Conservation (phyloP, 129 eudicot genomes). For the Chrysanthemum makinoi region DNA sequence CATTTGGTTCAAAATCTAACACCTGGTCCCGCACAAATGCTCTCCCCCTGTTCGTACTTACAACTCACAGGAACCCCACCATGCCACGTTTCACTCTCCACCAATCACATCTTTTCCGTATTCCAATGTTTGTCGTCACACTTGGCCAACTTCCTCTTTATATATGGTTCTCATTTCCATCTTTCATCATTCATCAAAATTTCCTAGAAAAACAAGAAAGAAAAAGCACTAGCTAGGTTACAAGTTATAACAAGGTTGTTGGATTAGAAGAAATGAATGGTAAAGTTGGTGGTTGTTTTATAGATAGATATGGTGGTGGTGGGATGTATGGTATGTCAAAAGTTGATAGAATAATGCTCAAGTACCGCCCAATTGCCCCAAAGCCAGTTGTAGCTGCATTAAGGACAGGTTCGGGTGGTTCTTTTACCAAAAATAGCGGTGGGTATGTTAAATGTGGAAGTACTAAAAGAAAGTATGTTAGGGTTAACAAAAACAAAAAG, state of each 20-base stretch:
- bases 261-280: constrained; percentile 29
- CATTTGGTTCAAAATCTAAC: constrained; percentile 29
- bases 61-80: constrained; percentile 33
- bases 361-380: constrained; percentile 84
- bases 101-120: constrained; percentile 43
- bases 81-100: constrained; percentile 39
- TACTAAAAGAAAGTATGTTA: constrained; percentile 57
- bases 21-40: constrained; percentile 31
- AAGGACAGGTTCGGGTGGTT: constrained; percentile 15
- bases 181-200: background rate
- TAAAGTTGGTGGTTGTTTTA: constrained; percentile 75
- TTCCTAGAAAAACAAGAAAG: background rate
- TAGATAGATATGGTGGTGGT: constrained; percentile 43
- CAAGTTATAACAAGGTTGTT: background rate
- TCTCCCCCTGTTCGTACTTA: constrained; percentile 8
- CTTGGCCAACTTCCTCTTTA: constrained; percentile 37
- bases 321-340: constrained; percentile 43
- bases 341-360: constrained; percentile 68
- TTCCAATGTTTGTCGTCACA: constrained; percentile 31
- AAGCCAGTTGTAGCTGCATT: constrained; percentile 55
- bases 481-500: constrained; percentile 20
- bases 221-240: background rate
- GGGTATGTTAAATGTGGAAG: constrained; percentile 34
- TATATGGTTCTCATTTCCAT: constrained; percentile 19
- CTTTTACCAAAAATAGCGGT: constrained; percentile 28